Base-by-base conservation (phyloP, 169 alveolate species). In the Amoebophrya sp. region DNA sequence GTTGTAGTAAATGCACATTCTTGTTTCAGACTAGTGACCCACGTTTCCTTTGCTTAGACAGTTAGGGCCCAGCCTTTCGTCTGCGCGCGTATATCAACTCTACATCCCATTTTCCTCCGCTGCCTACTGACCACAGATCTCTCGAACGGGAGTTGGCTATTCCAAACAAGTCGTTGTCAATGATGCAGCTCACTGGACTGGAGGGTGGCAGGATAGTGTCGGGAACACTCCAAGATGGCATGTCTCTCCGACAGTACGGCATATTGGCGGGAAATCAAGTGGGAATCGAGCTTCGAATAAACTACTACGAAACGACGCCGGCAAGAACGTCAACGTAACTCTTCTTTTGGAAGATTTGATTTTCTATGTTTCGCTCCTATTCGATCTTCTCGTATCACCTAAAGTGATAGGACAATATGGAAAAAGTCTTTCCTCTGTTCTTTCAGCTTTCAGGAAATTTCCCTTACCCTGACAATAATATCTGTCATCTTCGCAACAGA, bases 121-220 rank as follows among this genome's bases (percentile, higher is more conserved):
- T n/a, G n/a, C n/a, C n/a, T n/a, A n/a, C n/a, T n/a, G n/a, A n/a
- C n/a, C n/a, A n/a, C 76, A 53, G 76, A 23, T 53, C 83, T 36
- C n/a, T 65, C 38, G 83, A 65, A 36, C 83, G 83, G 83, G 83
- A 65, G 83, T 36, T 65, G 12, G 83, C 83, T 10, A 26, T 65
- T 6, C 83, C 83, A 65, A 65, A 65, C 83, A 6, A 26, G 33
- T 65, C 83, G 33, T 36, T 65, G 10, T 65, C 83, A 26, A 65
- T 65, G 83, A 65, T 65, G 83, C 83, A 65, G 83, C 83, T 65
- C 83, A 65, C 83, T 1, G 83, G 83, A 29, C 38, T 65, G 39
- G 83, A 65, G 26, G 83, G 83, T 6, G 83, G 83, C n/a, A 18
- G 39, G 33, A 36, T 65, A 26, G n/a, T n/a, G n/a, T 1, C 33